These are phyloP conservation scores for Cladosporium halotolerans DNA, from an alignment of 2,329 filamentous ascomycete species.

Conservation along the genomic window DNA sequence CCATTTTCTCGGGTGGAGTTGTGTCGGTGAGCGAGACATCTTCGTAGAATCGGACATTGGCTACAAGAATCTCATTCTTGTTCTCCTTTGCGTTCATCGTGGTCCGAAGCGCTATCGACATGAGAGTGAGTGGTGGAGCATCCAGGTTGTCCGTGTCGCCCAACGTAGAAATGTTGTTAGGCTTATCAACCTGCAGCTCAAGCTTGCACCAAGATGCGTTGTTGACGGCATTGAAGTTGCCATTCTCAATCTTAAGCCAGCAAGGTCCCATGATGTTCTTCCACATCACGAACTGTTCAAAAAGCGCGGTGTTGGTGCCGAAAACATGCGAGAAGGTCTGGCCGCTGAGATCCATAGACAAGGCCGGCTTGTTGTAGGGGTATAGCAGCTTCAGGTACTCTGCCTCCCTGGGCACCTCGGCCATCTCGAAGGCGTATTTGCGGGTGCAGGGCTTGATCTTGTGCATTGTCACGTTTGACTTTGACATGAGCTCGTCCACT, in stretches of 20 bases:
- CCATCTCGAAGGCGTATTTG: constrained; percentile 93
- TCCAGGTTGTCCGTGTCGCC: constrained; percentile 76
- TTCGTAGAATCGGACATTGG: constrained; percentile 88
- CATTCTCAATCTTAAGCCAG: constrained; percentile 86
- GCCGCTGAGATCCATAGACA: constrained; percentile 66
- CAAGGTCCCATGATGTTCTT: constrained; percentile 99
- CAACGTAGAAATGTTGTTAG: constrained; percentile 65
- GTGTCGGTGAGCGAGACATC: constrained; percentile 83
- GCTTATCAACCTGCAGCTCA: constrained; percentile 74
- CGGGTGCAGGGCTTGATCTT: constrained; percentile 86
- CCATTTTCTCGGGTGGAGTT: constrained; percentile 79
- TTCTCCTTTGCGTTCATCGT: constrained; percentile 86
- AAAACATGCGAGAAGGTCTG: constrained; percentile 94
- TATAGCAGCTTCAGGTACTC: constrained; percentile 96
- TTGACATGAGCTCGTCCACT: constrained; percentile 81
- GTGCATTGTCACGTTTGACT: constrained; percentile 76
- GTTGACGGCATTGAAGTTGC: constrained; percentile 75
- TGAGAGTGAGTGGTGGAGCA: constrained; percentile 82
- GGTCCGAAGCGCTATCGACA: constrained; percentile 87
- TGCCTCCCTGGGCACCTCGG: constrained; percentile 76
- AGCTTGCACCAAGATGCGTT: constrained; percentile 97
- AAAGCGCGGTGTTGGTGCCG: constrained; percentile 84
- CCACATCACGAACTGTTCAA: constrained; percentile 97
- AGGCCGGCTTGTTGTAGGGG: constrained; percentile 73
- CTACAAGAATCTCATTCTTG: constrained; percentile 90